Base-by-base conservation (phyloP, 2,329 filamentous ascomycete species). In the Calonectria pseudoreteaudii region DNA sequence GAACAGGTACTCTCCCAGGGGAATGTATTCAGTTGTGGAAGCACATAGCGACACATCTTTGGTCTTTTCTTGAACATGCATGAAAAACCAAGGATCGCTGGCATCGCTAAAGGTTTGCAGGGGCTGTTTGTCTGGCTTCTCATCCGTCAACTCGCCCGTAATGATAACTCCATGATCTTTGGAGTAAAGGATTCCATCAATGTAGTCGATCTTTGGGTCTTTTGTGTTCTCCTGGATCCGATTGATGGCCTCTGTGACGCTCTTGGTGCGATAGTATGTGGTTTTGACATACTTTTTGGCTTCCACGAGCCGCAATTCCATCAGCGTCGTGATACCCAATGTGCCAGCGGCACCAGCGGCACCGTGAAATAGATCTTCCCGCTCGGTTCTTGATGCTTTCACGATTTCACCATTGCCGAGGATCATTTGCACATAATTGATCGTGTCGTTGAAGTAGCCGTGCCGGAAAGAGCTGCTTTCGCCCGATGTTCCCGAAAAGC, bases 381-480 rank as follows among this genome's bases (percentile, higher is more conserved):
- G 87, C 44, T 89, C 84, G 0, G 83, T 81, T 2, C 81, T 79
- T 0, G 87, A 91, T 0, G 89, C 87, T 36, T 77, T 87, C 0
- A 90, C 82, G 6, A 91, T 79, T 1, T 90, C 86, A 2, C 92
- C 92, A 76, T 91, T 89, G 0, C 88, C 89, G 10, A 93, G 83
- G 1, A 94, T 87, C 62, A 94, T 90, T 80, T 94, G 92, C 18
- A 93, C 88, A 73, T 86, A 88, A 65, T 88, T 89, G 30, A 94
- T 86, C 0, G 89, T 93, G 16, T 88, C 83, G 68, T 94, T 91
- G 79, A 94, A 94, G 74, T 93, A 90, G 0, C 93, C 93, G 79
- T 92, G 87, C 16, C 88, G 88, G 81, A 93, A 94, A 0, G 90
- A 93, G 73, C 89, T 91, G 81, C 91, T 93, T 80, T 94, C 93